Evolutionary conservation across 371 early-diverging fungal genomes (phyloP), one percentile per base, ranked within the genome.

Genomic region (Parasitella parasitica): DNA sequence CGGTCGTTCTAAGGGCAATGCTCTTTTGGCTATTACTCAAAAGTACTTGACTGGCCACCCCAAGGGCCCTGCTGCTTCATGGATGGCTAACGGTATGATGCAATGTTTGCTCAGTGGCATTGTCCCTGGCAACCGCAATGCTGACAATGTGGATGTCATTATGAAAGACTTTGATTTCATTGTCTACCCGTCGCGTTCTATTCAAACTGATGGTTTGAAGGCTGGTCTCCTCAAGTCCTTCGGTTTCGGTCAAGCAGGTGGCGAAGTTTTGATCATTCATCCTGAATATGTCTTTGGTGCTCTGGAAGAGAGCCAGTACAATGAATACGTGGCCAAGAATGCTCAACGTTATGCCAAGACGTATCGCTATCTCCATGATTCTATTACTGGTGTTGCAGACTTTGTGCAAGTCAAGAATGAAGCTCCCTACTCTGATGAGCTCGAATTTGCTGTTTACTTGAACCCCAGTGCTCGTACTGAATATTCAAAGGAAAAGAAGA

Each of bases 231-330:
- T 97, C 69, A 97, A 96, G 82, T 90, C 91, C 48, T 97, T 97
- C 79, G 97, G 97, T 49, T 97, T 97, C 79, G 97, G 97, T 58
- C 97, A 97, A 76, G 97, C 94, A 57, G 97, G 97, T 68, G 97
- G 91, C 66, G 97, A 97, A 73, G 81, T 93, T 18, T 83, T 97
- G 27, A 78, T 97, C 46, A 82, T 97, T 52, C 97, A 97, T 80
- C 92, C 97, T 13, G 94, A 96, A 71, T 96, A 94, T 70, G 83
- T 96, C 51, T 77, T 95, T 53, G 94, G 86, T 56, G 86, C 93
- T 39, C 77, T 97, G 20, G 86, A 88, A 61, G 86, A 88, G 61
- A 67, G 71, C 53, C 89, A 88, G 66, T 95, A 92, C 69, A 78
- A 85, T 41, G 73, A 67, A 9, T 97, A 97, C 85, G 76, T 72